Evolutionary conservation across 2,329 filamentous ascomycete species (phyloP).

Genomic region (Paraphaeosphaeria minitans): DNA sequence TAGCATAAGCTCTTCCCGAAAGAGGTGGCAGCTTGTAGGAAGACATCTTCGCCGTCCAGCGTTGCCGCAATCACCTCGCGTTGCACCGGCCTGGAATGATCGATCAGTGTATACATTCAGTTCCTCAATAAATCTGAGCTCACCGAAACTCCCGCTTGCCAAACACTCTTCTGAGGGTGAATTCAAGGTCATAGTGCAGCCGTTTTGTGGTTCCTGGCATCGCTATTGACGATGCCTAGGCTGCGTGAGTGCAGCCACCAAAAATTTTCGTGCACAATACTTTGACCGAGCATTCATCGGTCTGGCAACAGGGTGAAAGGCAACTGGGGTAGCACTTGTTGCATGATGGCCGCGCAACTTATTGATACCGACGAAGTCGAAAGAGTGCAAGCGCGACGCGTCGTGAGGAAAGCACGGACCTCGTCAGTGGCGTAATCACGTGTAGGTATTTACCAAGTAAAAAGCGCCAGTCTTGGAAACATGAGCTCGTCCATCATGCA

Average conservation of each 20-base stretch:
- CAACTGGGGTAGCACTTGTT: not conserved
- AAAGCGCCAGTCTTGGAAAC: slow-evolving; percentile 4
- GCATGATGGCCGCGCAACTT: not conserved
- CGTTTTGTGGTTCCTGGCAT: slow-evolving; percentile 42
- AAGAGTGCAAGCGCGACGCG: slow-evolving; percentile 14
- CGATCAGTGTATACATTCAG: slow-evolving; percentile 12
- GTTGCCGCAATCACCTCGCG: slow-evolving; percentile 85
- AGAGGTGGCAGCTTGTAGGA: slow-evolving; percentile 86
- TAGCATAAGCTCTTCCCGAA: slow-evolving; percentile 96
- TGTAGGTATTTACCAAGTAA: too few relatives aligned
- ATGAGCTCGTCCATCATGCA: too few relatives aligned
- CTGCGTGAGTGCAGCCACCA: not conserved
- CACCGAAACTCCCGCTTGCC: slow-evolving; percentile 75
- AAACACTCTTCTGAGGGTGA: slow-evolving; percentile 75
- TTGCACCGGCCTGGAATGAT: slow-evolving; percentile 70
- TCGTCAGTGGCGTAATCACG: slow-evolving; percentile 30
- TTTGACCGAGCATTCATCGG: not conserved
- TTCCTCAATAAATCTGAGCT: slow-evolving; percentile 5
- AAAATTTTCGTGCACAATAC: not conserved
- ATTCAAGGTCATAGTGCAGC: slow-evolving; percentile 66
- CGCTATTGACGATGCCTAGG: not conserved
- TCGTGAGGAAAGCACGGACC: slow-evolving; percentile 15
- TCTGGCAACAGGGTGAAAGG: not conserved
- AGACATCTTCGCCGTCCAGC: slow-evolving; percentile 84
- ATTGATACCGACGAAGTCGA: not conserved